Evolutionary conservation across 495 filamentous ascomycete genomes (phyloP), one percentile per base, ranked within the genome.

Genomic region (Hypoxylon subgilvum): DNA sequence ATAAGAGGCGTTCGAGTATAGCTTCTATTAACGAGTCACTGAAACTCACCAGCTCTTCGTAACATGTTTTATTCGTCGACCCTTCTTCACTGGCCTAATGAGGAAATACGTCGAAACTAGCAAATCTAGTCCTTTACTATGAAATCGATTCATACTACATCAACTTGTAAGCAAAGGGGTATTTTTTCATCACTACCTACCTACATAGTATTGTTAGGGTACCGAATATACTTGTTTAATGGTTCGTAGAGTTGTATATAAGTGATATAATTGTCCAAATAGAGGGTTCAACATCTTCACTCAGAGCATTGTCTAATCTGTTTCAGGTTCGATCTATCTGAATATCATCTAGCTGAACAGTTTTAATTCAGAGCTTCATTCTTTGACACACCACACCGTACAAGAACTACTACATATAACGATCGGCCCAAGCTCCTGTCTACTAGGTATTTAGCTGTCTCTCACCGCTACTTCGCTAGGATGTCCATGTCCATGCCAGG

Each of bases 401-500:
- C 34, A 41, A 60, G 51, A 35, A 55, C 34, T 28, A n/a, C 36
- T 38, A 30, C 39, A 38, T 35, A 48, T 4, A 60, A 57, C 46
- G 41, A 57, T 55, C 54, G 64, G 64, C 43, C 64, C 57, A 58
- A 68, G 67, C 65, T 68, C 42, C 47, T 51, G 35, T 45, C 4
- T 35, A 12, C 7, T 35, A 12, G 7, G 31, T 44, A 8, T 3
- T 6, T 40, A 32, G 39, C 39, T 56, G 27, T 52, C 39, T 32
- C 49, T 70, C 67, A 70, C 67, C 67, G 67, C 67, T 64, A 62
- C 64, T 70, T 70, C 61, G 54, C 63, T 42, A 66, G 58, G 60
- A 63, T 43, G 55, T 38, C 52, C 50, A 41, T 49, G 51, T 55
- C 55, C 51, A 65, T 58, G 52, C 44, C 50, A 65, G 56, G 61